Evolutionary conservation across 495 filamentous ascomycete genomes (phyloP).

Genomic region (Penicillium simplicissimum): DNA sequence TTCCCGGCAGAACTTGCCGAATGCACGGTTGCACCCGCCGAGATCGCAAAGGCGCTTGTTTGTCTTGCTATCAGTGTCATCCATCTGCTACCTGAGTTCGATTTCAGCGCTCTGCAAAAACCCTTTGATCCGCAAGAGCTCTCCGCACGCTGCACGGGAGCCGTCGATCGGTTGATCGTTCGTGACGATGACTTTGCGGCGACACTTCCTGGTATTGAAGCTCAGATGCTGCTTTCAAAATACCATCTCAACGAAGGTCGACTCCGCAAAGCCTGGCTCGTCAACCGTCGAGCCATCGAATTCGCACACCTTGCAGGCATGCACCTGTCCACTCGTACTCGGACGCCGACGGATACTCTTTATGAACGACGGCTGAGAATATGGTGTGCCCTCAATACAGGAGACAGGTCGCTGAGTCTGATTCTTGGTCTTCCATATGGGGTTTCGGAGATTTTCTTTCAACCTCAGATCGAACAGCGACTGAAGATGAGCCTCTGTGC

Average conservation of each 20-base stretch:
- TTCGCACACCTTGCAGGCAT: constrained; percentile 51
- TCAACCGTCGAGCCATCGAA: constrained; percentile 46
- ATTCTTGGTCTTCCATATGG: constrained; percentile 54
- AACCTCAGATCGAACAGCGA: constrained; percentile 25
- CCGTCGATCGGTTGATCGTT: constrained; percentile 44
- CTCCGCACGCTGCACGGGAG: constrained; percentile 33
- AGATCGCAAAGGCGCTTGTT: constrained; percentile 40
- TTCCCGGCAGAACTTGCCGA: constrained; percentile 3
- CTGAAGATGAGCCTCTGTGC: constrained; percentile 20
- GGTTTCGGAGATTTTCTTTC: constrained; percentile 38
- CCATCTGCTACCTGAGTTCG: constrained; percentile 33
- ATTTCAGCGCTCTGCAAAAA: constrained; percentile 22
- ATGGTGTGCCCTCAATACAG: constrained; percentile 46
- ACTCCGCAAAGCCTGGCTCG: constrained; percentile 53
- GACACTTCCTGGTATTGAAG: constrained; percentile 54
- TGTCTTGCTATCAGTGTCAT: constrained; percentile 37
- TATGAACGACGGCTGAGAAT: constrained; percentile 37
- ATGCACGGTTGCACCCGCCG: constrained; percentile 26
- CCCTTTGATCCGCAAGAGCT: constrained; percentile 31
- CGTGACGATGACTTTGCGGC: constrained; percentile 50
- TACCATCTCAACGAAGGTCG: constrained; percentile 51
- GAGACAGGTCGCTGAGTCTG: constrained; percentile 48
- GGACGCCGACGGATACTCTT: constrained; percentile 21
- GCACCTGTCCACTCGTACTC: constrained; percentile 33
- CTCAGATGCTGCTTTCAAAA: constrained; percentile 47